Percentiles rank a stretch among this genome's conserved stretches.
Evolutionary conservation across 2,329 filamentous ascomycete species (phyloP).

Genomic region (Fusarium mexicanum): DNA sequence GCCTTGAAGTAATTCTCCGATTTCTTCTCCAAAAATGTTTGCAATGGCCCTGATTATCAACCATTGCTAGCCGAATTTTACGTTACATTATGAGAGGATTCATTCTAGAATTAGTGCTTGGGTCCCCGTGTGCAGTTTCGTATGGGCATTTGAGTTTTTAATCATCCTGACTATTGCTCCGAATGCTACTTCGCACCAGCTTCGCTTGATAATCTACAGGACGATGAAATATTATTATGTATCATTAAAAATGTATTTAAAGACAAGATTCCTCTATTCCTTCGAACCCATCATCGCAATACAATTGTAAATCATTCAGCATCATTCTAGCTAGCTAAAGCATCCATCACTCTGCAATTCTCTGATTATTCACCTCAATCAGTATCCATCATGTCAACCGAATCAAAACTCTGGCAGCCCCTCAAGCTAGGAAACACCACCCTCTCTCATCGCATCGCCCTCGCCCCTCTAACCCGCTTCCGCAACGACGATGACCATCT

Average conservation of each 20-base stretch:
- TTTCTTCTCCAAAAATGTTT: neutral
- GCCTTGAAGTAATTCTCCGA: neutral
- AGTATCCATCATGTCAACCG: slow-evolving; percentile 15
- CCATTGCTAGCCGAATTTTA: neutral
- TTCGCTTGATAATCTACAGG: neutral
- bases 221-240: fast-evolving
- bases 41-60: neutral
- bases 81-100: too few species aligned
- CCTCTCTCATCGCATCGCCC: slow-evolving; percentile 57
- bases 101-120: neutral
- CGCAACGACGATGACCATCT: slow-evolving; percentile 55
- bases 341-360: too few species aligned
- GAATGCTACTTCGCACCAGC: neutral
- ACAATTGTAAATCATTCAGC: neutral
- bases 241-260: neutral
- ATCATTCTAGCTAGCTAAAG: too few species aligned
- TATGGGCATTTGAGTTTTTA: neutral
- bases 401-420: slow-evolving; percentile 46
- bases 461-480: slow-evolving; percentile 66
- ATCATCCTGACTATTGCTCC: neutral
- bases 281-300: neutral
- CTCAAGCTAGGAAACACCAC: slow-evolving; percentile 51
- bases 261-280: fast-evolving
- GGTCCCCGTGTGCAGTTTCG: neutral
- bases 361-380: fast-evolving